These are phyloP conservation scores for Penicillium paneum DNA, from an alignment of 2,329 filamentous ascomycete species.

Conservation along the genomic window DNA sequence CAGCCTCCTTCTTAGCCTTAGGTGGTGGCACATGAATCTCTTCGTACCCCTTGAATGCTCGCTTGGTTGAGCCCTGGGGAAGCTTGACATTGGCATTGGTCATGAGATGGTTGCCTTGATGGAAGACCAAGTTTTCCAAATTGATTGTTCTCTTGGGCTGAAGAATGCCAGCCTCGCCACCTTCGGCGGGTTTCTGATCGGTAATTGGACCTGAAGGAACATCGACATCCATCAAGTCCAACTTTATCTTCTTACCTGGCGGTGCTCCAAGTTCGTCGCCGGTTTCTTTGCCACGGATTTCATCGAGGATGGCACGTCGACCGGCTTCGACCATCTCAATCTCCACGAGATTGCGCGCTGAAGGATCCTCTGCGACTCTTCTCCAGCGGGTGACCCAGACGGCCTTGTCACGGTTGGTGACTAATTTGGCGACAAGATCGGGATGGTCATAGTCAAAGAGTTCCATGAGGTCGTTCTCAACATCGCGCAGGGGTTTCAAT, in stretches of 20 bases:
- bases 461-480: slow-evolving; percentile 98
- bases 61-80: slow-evolving; percentile 90
- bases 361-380: slow-evolving; percentile 72
- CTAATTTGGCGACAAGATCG: slow-evolving; percentile 84
- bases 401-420: slow-evolving; percentile 88
- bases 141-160: slow-evolving; percentile 87
- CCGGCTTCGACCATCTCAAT: slow-evolving; percentile 89
- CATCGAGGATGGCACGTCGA: slow-evolving; percentile 79
- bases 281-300: slow-evolving; percentile 69
- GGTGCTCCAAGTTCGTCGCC: slow-evolving; percentile 57
- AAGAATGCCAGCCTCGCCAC: slow-evolving; percentile 72
- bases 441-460: slow-evolving; percentile 97
- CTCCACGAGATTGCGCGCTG: slow-evolving; percentile 72
- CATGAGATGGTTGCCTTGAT: slow-evolving; percentile 98
- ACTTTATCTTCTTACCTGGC: slow-evolving; percentile 77
- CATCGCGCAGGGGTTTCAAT: slow-evolving; percentile 82
- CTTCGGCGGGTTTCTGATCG: slow-evolving; percentile 58
- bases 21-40: slow-evolving; percentile 96
- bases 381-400: slow-evolving; percentile 92
- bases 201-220: slow-evolving; percentile 58
- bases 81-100: slow-evolving; percentile 96
- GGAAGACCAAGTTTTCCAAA: slow-evolving; percentile 91
- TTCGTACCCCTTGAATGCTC: slow-evolving; percentile 96
- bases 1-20: slow-evolving; percentile 77
- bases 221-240: slow-evolving; percentile 82